phyloP scores from a whole-genome alignment of 768 basidiomycete species.

The Xanthoconium stramineum region DNA sequence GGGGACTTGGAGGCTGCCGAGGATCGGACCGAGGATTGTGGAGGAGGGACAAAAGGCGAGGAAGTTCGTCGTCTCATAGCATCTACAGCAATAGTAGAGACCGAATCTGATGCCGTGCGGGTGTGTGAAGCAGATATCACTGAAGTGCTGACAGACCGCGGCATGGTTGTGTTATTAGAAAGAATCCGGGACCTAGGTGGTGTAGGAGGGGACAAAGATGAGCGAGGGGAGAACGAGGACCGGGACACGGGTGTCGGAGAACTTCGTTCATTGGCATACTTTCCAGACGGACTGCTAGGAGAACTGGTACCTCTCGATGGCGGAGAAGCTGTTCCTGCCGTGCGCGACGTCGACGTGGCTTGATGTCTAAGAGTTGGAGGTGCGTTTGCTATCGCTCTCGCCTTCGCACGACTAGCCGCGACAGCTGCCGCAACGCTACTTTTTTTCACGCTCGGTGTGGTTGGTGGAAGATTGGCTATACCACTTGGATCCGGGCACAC shows the following conservation, averaged over 20 bases:
- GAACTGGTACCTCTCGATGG: slow-evolving; percentile 38
- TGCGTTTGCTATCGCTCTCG: slow-evolving; percentile 77
- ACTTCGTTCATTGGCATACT: slow-evolving; percentile 39
- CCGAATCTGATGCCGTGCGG: slow-evolving; percentile 44
- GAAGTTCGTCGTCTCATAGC: slow-evolving; percentile 44
- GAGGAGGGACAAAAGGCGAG: slow-evolving; percentile 40
- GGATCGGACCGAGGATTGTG: slow-evolving; percentile 31
- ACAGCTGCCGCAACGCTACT: slow-evolving; percentile 82
- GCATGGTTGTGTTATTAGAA: slow-evolving; percentile 33
- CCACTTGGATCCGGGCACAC: slow-evolving; percentile 62
- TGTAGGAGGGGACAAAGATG: slow-evolving; percentile 44
- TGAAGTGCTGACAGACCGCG: slow-evolving; percentile 44
- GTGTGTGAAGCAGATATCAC: slow-evolving; percentile 34
- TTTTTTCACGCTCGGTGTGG: slow-evolving; percentile 66
- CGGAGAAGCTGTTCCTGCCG: slow-evolving; percentile 42
- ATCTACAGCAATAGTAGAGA: slow-evolving; percentile 19
- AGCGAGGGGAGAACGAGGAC: slow-evolving; percentile 47
- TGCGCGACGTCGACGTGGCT: slow-evolving; percentile 69
- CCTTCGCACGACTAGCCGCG: slow-evolving; percentile 87
- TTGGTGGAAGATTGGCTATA: slow-evolving; percentile 40
- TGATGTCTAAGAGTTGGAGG: slow-evolving; percentile 80
- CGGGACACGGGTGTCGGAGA: slow-evolving; percentile 38
- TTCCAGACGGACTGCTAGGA: slow-evolving; percentile 42
- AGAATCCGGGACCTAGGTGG: slow-evolving; percentile 42
- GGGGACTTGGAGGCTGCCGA: slow-evolving; percentile 39